Percentiles rank a stretch among this genome's conserved stretches.
These are phyloP conservation scores for Epichloe uncinata DNA, from an alignment of 2,329 filamentous ascomycete species.

Conservation along the genomic window DNA sequence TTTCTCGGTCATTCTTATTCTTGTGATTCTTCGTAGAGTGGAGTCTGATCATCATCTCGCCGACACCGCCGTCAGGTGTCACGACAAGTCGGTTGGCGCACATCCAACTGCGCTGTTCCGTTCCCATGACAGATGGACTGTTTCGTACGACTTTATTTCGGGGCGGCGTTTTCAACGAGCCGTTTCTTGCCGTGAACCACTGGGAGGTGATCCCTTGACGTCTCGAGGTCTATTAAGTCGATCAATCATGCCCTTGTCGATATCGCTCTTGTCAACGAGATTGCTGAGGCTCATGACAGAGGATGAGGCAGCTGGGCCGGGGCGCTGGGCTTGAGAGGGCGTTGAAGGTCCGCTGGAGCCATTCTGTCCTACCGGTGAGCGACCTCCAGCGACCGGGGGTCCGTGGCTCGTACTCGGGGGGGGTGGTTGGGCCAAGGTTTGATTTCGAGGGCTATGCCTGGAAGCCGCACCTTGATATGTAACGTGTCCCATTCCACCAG, in stretches of 20 bases:
- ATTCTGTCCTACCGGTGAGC: constrained; percentile 24
- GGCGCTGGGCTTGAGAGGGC: constrained; percentile 15
- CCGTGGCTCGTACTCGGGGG: constrained; percentile 13
- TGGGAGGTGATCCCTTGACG: constrained; percentile 3
- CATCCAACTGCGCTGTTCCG: no score
- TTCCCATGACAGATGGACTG: no score
- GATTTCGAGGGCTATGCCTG: constrained; percentile 25
- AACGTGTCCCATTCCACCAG: constrained; percentile 26
- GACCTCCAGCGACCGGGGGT: constrained; percentile 17
- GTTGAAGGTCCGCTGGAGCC: constrained; percentile 25
- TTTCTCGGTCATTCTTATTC: not conserved
- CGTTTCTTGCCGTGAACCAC: constrained; percentile 1
- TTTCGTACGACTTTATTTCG: no score
- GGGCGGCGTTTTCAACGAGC: constrained; percentile 4
- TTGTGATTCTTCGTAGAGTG: no score
- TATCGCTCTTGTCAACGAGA: constrained; percentile 38
- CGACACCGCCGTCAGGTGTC: no score
- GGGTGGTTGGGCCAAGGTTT: constrained; percentile 16
- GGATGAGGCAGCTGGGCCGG: constrained; percentile 11
- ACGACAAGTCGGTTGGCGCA: no score
- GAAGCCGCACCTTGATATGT: constrained; percentile 22
- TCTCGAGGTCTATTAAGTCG: constrained; percentile 30
- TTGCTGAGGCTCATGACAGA: constrained; percentile 43
- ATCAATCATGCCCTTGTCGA: constrained; percentile 42
- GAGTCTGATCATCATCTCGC: no score